Base-by-base conservation (phyloP, 2,329 filamentous ascomycete species). In the Mycogone perniciosa region DNA sequence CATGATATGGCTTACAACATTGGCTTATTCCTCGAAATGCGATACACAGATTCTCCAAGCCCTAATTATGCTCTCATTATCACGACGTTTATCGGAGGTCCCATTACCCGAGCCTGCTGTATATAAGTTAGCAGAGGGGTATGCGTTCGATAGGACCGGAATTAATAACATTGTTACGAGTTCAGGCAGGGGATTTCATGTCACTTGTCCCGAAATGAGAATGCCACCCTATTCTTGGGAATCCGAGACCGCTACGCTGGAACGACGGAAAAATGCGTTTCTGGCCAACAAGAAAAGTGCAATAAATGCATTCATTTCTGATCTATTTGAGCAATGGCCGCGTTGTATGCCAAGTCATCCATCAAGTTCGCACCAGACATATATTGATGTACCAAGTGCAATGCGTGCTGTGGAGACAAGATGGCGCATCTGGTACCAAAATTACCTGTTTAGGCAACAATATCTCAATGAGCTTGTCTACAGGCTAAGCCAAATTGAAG, bases 401-500 rank as follows among this genome's bases (percentile, higher is more conserved):
- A 52, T 57, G 53, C 13, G n/a, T 2, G 13, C 3, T 0, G 33
- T 53, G 6, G 6, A 6, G n/a, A 6, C 37, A 13, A 20, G 13
- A 39, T 39, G 37, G 37, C 7, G n/a, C 7, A 39, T 9, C 7
- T 39, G 37, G 37, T 39, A 39, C 13, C 7, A 8, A 1, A 61
- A 61, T 7, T 35, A 48, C 7, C 30, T 40, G 2, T 56, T 59
- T 41, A 44, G 42, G n/a, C n/a, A n/a, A 7, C 6, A 20, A 2
- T 39, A 39, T 39, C 33, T 34, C 11, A 11, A 34, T n/a, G n/a
- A n/a, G n/a, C n/a, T n/a, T n/a, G n/a, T n/a, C n/a, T 34, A 11
- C 33, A 34, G 33, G 33, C 33, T 34, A 34, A 34, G 33, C 33
- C 7, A 34, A 11, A 34, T 34, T 7, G 33, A 34, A 34, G 33